A percentile compares a stretch with the other conserved stretches of the same genome.
Evolutionary conservation across 805 yeast genomes (phyloP).

Genomic region (Pichia paraexigua): DNA sequence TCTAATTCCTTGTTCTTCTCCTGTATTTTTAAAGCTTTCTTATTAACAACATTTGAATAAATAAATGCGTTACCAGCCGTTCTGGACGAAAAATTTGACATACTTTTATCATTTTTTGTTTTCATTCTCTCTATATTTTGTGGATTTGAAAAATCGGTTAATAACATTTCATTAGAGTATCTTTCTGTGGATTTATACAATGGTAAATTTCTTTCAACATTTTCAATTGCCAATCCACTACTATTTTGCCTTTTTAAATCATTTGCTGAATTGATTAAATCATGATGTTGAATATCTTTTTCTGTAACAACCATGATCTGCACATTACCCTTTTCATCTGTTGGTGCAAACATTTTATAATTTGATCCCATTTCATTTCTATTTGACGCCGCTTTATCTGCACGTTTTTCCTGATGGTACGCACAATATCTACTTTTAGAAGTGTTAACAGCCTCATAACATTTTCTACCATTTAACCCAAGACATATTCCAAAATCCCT

Average conservation of each 20-base stretch:
- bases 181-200: neutral
- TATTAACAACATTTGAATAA: slow-evolving; percentile 41
- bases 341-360: slow-evolving; percentile 48
- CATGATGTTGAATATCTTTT: slow-evolving; percentile 8
- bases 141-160: slow-evolving; percentile 15
- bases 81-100: slow-evolving; percentile 30
- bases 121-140: slow-evolving; percentile 2
- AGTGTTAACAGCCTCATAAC: slow-evolving; percentile 55
- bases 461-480: slow-evolving; percentile 40
- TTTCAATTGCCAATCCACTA: slow-evolving; percentile 2
- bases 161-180: neutral
- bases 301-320: slow-evolving; percentile 32
- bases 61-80: slow-evolving; percentile 44
- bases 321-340: slow-evolving; percentile 32
- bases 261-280: slow-evolving; percentile 9
- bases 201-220: neutral
- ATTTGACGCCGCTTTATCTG: slow-evolving; percentile 44
- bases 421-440: slow-evolving; percentile 53
- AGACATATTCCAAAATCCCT: slow-evolving; percentile 64
- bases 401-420: slow-evolving; percentile 57
- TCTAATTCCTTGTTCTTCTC: slow-evolving; percentile 30
- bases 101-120: slow-evolving; percentile 10
- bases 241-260: slow-evolving; percentile 17
- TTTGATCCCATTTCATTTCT: slow-evolving; percentile 72
- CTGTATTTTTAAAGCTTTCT: slow-evolving; percentile 36